Percentiles rank a stretch among this genome's conserved stretches.
phyloP scores from a whole-genome alignment of 805 yeast species.

The Ogataea ramenticola region DNA sequence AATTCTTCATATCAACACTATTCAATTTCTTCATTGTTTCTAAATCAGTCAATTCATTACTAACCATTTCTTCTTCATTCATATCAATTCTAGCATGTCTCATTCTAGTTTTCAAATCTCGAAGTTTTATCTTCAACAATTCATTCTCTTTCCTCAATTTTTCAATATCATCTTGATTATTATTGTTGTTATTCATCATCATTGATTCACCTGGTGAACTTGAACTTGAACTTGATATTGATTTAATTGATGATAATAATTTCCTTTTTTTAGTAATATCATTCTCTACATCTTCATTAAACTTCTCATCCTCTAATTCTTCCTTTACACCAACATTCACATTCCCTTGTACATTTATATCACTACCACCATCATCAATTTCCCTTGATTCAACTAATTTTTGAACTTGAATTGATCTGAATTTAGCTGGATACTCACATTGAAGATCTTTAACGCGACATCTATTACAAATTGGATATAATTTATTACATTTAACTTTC shows the following conservation, averaged over 20 bases:
- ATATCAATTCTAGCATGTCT: slow-evolving; percentile 10
- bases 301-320: not conserved
- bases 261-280: not conserved
- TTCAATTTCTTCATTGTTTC: not conserved
- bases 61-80: slow-evolving; percentile 8
- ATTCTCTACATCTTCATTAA: too few relatives aligned
- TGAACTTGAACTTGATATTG: not conserved
- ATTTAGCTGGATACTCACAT: slow-evolving; percentile 40
- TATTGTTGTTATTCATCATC: not conserved
- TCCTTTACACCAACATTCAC: not conserved
- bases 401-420: slow-evolving; percentile 33
- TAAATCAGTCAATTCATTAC: not conserved
- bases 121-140: slow-evolving; percentile 17
- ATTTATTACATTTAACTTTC: slow-evolving; percentile 28
- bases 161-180: not conserved
- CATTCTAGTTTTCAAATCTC: slow-evolving; percentile 17
- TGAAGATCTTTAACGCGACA: slow-evolving; percentile 30
- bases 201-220: not conserved
- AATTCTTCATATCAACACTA: slow-evolving; percentile 1
- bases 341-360: not conserved
- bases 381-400: slow-evolving; percentile 12
- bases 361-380: not conserved
- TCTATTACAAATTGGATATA: slow-evolving; percentile 39
- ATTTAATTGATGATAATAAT: too few relatives aligned
- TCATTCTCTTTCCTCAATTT: slow-evolving; percentile 20